Evolutionary conservation across 257 asterid genomes (phyloP).

Genomic region (Perilla frutescens): DNA sequence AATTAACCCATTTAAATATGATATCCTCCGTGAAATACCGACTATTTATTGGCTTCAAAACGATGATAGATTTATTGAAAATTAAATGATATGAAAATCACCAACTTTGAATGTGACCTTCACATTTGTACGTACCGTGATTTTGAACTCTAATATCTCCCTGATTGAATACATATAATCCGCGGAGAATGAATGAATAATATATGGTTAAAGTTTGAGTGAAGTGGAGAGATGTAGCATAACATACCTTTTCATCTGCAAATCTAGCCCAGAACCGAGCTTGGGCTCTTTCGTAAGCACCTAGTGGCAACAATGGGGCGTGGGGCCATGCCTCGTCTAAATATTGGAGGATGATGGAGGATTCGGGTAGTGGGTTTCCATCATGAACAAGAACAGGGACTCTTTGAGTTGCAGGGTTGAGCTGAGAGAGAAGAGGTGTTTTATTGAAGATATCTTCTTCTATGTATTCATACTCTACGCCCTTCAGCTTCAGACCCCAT

Average conservation of each 20-base stretch:
- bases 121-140: too few species aligned
- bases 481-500: slow-evolving; percentile 54
- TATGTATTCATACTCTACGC: slow-evolving; percentile 45
- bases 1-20: too few species aligned
- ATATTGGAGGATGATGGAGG: slow-evolving; percentile 47
- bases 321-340: slow-evolving; percentile 49
- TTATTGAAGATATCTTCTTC: slow-evolving; percentile 51
- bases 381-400: slow-evolving; percentile 56
- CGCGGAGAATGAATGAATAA: too few species aligned
- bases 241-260: slow-evolving; percentile 44
- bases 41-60: too few species aligned
- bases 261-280: slow-evolving; percentile 51
- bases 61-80: too few species aligned
- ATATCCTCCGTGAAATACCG: too few species aligned
- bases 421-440: slow-evolving; percentile 38
- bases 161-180: too few species aligned
- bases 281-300: slow-evolving; percentile 43
- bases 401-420: slow-evolving; percentile 41
- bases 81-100: too few species aligned
- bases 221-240: too few species aligned
- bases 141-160: too few species aligned
- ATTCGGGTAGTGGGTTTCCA: slow-evolving; percentile 45
- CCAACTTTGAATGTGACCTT: too few species aligned
- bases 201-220: too few species aligned
- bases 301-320: slow-evolving; percentile 43